Conservation (phyloP, 768 basidiomycete genomes). For the Daedalea quercina region DNA sequence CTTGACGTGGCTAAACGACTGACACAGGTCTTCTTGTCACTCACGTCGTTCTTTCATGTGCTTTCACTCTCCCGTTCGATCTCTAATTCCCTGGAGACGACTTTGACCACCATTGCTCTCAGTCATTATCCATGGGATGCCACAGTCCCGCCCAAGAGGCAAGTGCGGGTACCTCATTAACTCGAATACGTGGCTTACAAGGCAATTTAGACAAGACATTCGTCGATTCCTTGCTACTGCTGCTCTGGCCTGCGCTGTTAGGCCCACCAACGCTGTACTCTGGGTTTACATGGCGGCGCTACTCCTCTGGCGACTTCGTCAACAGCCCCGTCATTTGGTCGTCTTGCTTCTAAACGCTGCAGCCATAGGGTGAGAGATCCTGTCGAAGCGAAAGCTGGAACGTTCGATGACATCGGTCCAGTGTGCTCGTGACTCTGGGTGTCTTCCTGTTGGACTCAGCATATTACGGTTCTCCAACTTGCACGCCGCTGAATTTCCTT, state of each 20-base stretch:
- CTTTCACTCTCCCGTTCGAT: constrained; percentile 81
- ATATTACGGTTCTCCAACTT: constrained; percentile 59
- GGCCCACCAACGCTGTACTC: constrained; percentile 85
- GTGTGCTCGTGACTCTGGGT: constrained; percentile 3
- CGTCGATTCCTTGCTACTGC: constrained; percentile 47
- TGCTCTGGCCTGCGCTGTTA: constrained; percentile 70
- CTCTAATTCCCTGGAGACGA: constrained; percentile 90
- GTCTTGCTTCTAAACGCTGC: constrained; percentile 33
- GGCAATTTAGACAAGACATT: constrained; percentile 9
- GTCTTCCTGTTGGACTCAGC: constrained; percentile 48
- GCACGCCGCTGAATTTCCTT: constrained; percentile 82
- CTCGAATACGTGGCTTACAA: background rate
- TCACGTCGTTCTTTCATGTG: constrained; percentile 84
- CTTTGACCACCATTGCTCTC: constrained; percentile 74
- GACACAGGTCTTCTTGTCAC: constrained; percentile 64
- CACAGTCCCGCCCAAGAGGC: constrained; percentile 14
- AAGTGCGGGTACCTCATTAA: background rate
- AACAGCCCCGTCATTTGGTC: constrained; percentile 23
- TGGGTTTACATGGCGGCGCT: constrained; percentile 69
- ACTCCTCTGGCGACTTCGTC: constrained; percentile 48
- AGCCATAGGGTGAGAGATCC: constrained; percentile 36
- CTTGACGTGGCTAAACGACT: background rate
- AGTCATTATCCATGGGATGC: constrained; percentile 68
- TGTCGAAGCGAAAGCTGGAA: background rate
- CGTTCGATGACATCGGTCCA: background rate